A percentile compares a stretch with the other conserved stretches of the same genome.
Conservation (phyloP, 345 rosid species). For the Gossypium thurberi region DNA sequence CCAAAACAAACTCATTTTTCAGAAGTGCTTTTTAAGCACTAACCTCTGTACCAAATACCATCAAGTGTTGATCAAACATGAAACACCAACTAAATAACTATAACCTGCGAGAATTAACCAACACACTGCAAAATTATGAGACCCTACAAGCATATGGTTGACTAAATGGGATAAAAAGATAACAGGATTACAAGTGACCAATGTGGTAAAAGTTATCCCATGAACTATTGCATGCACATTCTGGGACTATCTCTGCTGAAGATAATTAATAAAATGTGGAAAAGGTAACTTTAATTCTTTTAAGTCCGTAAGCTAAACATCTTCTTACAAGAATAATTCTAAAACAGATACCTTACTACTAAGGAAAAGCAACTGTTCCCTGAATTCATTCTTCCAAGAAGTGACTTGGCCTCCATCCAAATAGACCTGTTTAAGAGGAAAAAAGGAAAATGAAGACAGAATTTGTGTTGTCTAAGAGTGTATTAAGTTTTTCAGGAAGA, state of each 20-base stretch:
- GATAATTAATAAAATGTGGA: not conserved
- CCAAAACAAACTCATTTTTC: too few species aligned
- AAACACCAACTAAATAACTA: not conserved
- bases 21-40: not conserved
- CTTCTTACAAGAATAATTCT: not conserved
- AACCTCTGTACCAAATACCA: not conserved
- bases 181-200: not conserved
- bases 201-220: not conserved
- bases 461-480: not conserved
- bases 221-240: not conserved
- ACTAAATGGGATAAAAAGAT: not conserved
- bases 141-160: not conserved
- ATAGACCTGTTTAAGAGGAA: conserved; percentile 44
- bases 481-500: not conserved
- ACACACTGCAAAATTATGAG: not conserved
- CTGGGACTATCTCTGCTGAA: not conserved
- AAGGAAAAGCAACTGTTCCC: conserved; percentile 76
- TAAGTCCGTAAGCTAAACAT: not conserved
- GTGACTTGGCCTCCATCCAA: conserved; percentile 74
- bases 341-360: conserved; percentile 58
- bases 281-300: not conserved
- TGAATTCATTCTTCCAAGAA: conserved; percentile 77
- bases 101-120: not conserved
- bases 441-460: not conserved
- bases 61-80: not conserved